Percentiles rank a stretch among this genome's conserved stretches.
Evolutionary conservation across 345 rosid genomes (phyloP).

Genomic region (Eucalyptus tenuipes): DNA sequence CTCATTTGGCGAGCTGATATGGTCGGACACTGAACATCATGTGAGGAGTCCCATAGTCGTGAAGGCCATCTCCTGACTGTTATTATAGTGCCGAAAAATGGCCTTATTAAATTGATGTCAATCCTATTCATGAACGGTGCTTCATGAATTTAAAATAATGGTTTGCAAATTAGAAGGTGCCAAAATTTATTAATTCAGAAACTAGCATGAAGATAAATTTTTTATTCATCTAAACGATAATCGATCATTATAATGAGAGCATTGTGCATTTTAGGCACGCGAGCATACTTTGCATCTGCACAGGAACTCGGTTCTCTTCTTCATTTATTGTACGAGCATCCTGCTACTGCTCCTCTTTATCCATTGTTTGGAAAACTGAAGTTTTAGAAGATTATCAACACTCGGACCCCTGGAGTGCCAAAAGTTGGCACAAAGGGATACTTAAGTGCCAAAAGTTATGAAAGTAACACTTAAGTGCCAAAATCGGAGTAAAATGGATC

Average conservation of each 20-base stretch:
- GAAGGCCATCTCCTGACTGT: neutral
- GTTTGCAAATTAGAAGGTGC: neutral
- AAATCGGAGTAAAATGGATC: too few relatives aligned
- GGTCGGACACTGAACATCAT: constrained; percentile 6
- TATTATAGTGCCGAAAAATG: neutral
- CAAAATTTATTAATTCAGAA: neutral
- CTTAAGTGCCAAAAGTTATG: too few relatives aligned
- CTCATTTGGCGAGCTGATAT: neutral
- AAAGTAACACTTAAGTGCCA: too few relatives aligned
- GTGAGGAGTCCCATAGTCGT: neutral
- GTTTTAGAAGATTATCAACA: neutral
- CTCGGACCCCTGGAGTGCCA: too few relatives aligned
- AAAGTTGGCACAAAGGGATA: too few relatives aligned
- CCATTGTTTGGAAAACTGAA: neutral
- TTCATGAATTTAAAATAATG: neutral
- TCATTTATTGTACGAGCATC: neutral
- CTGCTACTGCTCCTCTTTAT: neutral
- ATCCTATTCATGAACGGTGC: neutral
- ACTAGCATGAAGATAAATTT: neutral
- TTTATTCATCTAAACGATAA: neutral
- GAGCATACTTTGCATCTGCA: neutral
- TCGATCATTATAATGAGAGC: neutral
- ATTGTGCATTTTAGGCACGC: neutral
- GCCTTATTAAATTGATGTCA: neutral
- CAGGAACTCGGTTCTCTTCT: neutral